Base-by-base conservation (phyloP, 345 rosid species). In the Microthlaspi erraticum region DNA sequence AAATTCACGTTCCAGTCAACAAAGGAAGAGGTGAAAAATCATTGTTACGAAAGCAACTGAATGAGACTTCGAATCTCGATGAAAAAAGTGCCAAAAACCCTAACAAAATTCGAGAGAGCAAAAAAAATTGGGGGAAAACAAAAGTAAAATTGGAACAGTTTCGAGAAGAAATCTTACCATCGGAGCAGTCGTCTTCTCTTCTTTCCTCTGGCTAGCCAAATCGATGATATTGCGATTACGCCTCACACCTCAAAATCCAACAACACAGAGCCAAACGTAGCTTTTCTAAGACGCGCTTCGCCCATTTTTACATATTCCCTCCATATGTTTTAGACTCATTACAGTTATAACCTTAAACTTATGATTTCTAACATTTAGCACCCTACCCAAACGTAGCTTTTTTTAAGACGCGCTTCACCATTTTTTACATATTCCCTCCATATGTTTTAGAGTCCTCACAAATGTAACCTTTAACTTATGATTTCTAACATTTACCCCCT, bases 211-310 rank as follows among this genome's bases (percentile, higher is more conserved):
- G 46, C 50, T 60, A n/a, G 20, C 49, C 14, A 60, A 68, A 67
- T 20, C 63, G 55, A 42, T n/a, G n/a, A n/a, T 34, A 38, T 29
- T 10, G 34, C 20, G 37, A 19, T 17, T 39, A 23, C 20, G 37
- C 31, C 26, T 39, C 60, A 17, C n/a, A 56, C 12, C 59, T 33
- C 26, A 37, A 60, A 38, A 64, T 16, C 34, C 60, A 45, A 32
- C n/a, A n/a, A n/a, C 16, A 20, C 37, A 36, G 46, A 50, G 60
- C 20, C 26, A n/a, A 46, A 53, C 63, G 17, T 63, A 11, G 77
- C 59, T 57, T 73, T 48, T 38, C n/a, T 18, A 4, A 13, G 44
- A 73, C 71, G 77, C 77, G 50, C 77, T 65, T 66, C 71, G 10
- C 11, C 44, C n/a, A 16, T 31, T 39, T 55, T 66, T 74, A 42